Evolutionary conservation across 2,329 filamentous ascomycete genomes (phyloP).

Genomic region (Eutypella sp.): DNA sequence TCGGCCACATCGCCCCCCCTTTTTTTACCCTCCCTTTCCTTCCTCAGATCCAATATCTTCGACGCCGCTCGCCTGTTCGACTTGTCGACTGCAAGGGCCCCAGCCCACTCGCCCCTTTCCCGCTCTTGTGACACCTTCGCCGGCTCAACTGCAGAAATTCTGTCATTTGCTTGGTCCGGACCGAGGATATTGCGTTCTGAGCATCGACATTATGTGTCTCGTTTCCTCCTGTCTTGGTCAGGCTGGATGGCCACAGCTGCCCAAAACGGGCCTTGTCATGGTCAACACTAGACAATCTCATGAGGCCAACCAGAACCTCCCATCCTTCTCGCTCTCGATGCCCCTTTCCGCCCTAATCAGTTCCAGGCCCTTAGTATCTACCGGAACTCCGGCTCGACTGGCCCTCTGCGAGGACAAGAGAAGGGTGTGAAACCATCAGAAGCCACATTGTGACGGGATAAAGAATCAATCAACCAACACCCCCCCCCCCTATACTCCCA

Average conservation of each 20-base stretch:
- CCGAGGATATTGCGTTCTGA: conserved; percentile 3
- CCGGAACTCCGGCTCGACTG: not conserved
- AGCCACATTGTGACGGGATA: too few species aligned
- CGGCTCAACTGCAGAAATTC: not conserved
- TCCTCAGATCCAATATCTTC: conserved; percentile 2
- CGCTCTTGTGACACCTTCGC: conserved; percentile 9
- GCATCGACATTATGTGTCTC: not conserved
- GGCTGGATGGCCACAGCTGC: not conserved
- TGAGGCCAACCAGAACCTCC: not conserved
- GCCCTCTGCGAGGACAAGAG: not conserved
- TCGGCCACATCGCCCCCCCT: conserved; percentile 10
- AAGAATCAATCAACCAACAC: too few species aligned
- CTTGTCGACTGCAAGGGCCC: conserved; percentile 19
- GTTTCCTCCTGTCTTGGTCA: not conserved
- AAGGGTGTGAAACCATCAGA: not conserved
- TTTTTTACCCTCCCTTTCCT: too few species aligned
- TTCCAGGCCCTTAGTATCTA: not conserved
- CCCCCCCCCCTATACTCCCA: too few species aligned
- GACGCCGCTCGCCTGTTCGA: conserved; percentile 16
- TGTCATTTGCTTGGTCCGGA: conserved; percentile 5
- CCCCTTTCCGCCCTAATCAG: not conserved
- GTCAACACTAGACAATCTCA: not conserved
- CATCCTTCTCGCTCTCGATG: not conserved
- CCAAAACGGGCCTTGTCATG: not conserved
- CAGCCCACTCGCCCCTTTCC: too few species aligned